Conservation (phyloP, 2,329 filamentous ascomycete genomes). For the Pseudogymnoascus sp. region DNA sequence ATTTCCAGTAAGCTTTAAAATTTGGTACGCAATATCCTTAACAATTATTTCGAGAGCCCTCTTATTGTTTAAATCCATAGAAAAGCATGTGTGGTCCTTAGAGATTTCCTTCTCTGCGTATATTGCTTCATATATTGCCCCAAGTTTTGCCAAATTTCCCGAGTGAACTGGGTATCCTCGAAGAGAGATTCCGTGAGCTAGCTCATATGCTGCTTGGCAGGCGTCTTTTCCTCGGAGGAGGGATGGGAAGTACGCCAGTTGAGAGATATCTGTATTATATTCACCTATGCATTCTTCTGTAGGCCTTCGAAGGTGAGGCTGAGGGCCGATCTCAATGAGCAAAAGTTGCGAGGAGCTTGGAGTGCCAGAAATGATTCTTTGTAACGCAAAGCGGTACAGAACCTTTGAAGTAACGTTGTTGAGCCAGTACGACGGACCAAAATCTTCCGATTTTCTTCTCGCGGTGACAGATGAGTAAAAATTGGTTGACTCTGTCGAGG, state of each 20-base stretch:
- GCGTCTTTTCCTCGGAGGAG: conserved; percentile 16
- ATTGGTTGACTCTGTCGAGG: not conserved
- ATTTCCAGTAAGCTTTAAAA: not conserved
- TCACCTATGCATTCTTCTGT: conserved; percentile 21
- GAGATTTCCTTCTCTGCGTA: not conserved
- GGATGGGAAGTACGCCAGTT: conserved; percentile 11
- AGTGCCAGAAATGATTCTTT: not conserved
- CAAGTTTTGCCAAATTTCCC: not conserved
- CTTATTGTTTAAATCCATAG: not conserved
- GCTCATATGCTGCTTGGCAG: conserved; percentile 10
- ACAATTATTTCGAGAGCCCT: not conserved
- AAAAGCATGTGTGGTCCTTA: not conserved
- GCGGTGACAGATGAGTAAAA: conserved; percentile 10
- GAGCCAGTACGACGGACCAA: conserved; percentile 37
- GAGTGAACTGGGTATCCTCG: conserved; percentile 13
- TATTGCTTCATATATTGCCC: not conserved
- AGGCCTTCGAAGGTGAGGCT: conserved; percentile 30
- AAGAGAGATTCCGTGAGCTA: conserved; percentile 13
- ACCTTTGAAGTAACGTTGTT: conserved; percentile 32
- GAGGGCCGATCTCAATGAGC: conserved; percentile 30
- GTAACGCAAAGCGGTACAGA: not conserved
- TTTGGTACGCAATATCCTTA: not conserved
- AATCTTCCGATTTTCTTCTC: conserved; percentile 15
- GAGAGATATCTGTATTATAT: not conserved
- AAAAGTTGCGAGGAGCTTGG: conserved; percentile 12